A percentile compares a stretch with the other conserved stretches of the same genome.
These are phyloP conservation scores for Nemania abortiva DNA, from an alignment of 2,329 filamentous ascomycete species.

Conservation along the genomic window DNA sequence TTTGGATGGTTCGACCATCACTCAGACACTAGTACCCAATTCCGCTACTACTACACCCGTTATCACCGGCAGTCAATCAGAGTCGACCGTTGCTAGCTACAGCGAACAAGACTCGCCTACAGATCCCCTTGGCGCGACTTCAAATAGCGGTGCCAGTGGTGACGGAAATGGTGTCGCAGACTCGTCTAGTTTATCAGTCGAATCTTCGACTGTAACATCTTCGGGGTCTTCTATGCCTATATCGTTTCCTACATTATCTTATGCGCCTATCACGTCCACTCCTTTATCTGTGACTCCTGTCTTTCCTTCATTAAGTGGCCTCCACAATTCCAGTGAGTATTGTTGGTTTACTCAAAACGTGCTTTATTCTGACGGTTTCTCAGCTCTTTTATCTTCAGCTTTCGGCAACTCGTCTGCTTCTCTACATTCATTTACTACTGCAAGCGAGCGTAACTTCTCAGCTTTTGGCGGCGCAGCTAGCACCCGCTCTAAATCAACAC, in stretches of 20 bases:
- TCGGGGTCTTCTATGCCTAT: slow-evolving; percentile 51
- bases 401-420: slow-evolving; percentile 42
- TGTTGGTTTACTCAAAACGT: neutral
- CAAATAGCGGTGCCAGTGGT: slow-evolving; percentile 24
- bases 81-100: slow-evolving; percentile 54
- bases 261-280: slow-evolving; percentile 50
- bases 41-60: slow-evolving; percentile 44
- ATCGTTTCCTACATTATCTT: slow-evolving; percentile 51
- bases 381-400: slow-evolving; percentile 42
- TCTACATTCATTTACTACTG: slow-evolving; percentile 43
- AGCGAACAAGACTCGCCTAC: slow-evolving; percentile 48
- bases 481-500: slow-evolving; percentile 33
- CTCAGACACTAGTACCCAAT: slow-evolving; percentile 57
- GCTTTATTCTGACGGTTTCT: slow-evolving; percentile 22
- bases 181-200: slow-evolving; percentile 39
- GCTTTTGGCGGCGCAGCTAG: slow-evolving; percentile 25
- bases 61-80: slow-evolving; percentile 17
- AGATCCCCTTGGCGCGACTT: slow-evolving; percentile 52
- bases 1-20: slow-evolving; percentile 59
- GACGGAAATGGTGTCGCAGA: slow-evolving; percentile 43
- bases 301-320: slow-evolving; percentile 48
- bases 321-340: slow-evolving; percentile 47
- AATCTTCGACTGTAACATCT: slow-evolving; percentile 47
- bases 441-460: slow-evolving; percentile 38
- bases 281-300: slow-evolving; percentile 48